Conservation (phyloP, 176 grass and related monocot genomes). For the Hordeum vulgare region MorexV3_pseudomolecules_assembly NC_058522.1:312491973-312492472, state of each 20-base stretch:
- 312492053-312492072: constrained; percentile 6
- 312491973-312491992: constrained; percentile 1
- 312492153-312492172: constrained; percentile 86
- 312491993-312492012: neutral
- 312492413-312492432: neutral
- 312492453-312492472: neutral
- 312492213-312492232: neutral
- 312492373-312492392: neutral
- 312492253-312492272: neutral
- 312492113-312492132: constrained; percentile 79
- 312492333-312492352: neutral
- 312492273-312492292: constrained; percentile 20
- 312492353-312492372: neutral
- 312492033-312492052: constrained; percentile 37
- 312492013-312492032: neutral
- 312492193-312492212: neutral
- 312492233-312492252: neutral
- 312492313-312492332: neutral
- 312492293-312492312: neutral
- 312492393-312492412: neutral
- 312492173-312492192: neutral
- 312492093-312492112: constrained; percentile 76
- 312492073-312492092: constrained; percentile 8
- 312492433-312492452: neutral
- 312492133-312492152: constrained; percentile 85